Conservation (phyloP, 106 monocot species). For the Vanilla planifolia region DNA sequence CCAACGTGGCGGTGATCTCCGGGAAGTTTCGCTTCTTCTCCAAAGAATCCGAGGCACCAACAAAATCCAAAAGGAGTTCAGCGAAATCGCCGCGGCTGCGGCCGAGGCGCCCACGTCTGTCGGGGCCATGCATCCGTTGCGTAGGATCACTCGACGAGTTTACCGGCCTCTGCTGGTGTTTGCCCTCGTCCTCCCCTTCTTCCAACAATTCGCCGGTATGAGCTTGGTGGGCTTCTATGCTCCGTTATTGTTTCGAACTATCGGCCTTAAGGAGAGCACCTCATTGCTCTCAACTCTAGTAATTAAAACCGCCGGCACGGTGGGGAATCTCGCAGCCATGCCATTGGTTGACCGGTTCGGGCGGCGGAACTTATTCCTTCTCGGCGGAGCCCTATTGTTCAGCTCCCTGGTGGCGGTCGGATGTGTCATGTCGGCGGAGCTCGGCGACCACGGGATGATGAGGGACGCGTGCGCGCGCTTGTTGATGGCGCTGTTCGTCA, state of each 20-base stretch:
- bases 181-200: constrained; percentile 14
- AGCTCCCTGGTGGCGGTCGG: constrained; percentile 23
- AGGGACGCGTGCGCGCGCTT: constrained; percentile 14
- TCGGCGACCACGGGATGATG: constrained; percentile 19
- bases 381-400: constrained; percentile 30
- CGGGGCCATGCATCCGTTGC: neutral
- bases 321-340: constrained; percentile 13
- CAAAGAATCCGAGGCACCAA: constrained; percentile 11
- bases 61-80: constrained; percentile 9
- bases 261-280: constrained; percentile 13
- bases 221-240: constrained; percentile 22
- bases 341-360: constrained; percentile 20
- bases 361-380: constrained; percentile 23
- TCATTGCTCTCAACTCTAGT: constrained; percentile 10
- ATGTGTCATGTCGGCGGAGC: constrained; percentile 14
- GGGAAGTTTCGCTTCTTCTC: neutral
- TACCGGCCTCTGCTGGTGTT: constrained; percentile 20
- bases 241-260: constrained; percentile 21
- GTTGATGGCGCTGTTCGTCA: constrained; percentile 10
- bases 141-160: neutral
- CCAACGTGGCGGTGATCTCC: constrained; percentile 17
- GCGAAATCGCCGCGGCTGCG: neutral
- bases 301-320: neutral
- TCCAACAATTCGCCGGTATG: constrained; percentile 22
- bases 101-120: neutral